Conservation (phyloP, 176 grass and related monocot species). For the Elaeis guineensis region DNA sequence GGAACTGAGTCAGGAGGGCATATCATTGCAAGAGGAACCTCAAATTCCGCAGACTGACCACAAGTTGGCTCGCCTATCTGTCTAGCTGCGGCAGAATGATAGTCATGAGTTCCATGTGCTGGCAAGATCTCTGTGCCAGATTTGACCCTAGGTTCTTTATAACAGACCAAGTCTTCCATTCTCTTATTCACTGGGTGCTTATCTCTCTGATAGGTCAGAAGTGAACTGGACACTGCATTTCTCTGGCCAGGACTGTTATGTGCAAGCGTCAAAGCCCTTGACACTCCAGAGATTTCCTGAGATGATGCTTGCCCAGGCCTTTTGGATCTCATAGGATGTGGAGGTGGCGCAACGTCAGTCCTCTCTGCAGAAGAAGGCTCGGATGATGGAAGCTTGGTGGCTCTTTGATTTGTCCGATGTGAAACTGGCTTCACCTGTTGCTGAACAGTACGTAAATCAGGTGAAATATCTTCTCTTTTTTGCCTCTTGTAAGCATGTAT, state of each 20-base stretch:
- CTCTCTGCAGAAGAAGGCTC: conserved; percentile 1
- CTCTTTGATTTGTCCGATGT: not conserved
- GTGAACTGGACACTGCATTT: too few species aligned
- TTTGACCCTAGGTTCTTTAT: conserved; percentile 48
- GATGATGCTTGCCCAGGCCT: not conserved
- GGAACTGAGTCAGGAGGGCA: not conserved
- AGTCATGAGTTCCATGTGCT: not conserved
- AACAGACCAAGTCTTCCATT: conserved; percentile 10
- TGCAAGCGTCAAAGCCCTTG: not conserved
- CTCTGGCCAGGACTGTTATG: not conserved
- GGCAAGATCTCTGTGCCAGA: not conserved
- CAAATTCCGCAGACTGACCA: conserved; percentile 8
- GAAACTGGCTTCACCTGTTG: not conserved
- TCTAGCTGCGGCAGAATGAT: conserved; percentile 5
- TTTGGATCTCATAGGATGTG: not conserved
- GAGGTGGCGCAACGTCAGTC: not conserved
- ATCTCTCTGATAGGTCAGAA: not conserved
- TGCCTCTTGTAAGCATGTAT: conserved; percentile 17
- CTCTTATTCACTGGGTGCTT: conserved; percentile 11
- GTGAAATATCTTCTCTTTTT: conserved; percentile 1
- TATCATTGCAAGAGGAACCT: conserved; percentile 13
- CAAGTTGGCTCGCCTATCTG: not conserved
- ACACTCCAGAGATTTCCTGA: conserved; percentile 1
- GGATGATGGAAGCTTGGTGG: not conserved
- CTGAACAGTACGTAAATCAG: not conserved